Evolutionary conservation across 1,139 yeast genomes (phyloP), one percentile per base, ranked within the genome.

Genomic region (Kodamaea ohmeri): DNA sequence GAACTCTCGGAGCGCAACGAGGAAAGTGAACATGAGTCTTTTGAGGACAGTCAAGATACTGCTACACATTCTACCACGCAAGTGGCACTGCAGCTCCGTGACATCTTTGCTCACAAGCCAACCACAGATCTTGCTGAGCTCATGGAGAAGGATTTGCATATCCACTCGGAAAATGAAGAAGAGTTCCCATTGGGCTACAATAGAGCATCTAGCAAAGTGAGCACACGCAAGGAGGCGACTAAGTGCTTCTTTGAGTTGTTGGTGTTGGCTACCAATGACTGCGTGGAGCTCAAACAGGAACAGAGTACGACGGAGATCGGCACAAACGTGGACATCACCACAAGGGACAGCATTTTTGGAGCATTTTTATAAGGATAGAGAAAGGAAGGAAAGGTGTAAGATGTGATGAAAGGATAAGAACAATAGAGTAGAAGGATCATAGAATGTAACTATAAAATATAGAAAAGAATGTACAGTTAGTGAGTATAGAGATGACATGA

Each of bases 231-330:
- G 45, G 81, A 83, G 49, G 92, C 90, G 1, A 76, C 89, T 7
- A 76, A 78, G 51, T 76, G 86, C 46, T 89, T 89, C 60, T 88
- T 89, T 53, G 95, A 89, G 55, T 60, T 89, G 56, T 68, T 90
- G 51, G 92, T 88, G 1, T 66, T 89, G 46, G 95, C 96, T 1
- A 84, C 95, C 6, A 71, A 80, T 40, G 92, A 84, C 50, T 82
- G 90, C 36, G 64, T 89, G 36, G 63, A 68, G 16, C 59, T 89
- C 32, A 61, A 75, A 21, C 96, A 89, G 63, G 65, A 68, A 11
- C 30, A 42, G 4, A 50, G 55, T 3, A 47, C 40, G 6, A 54
- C 59, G 3, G 69, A 66, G 25, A 59, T 84, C 12, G 87, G 80
- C 44, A 83, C 81, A 2, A 77, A 73, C 26, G 81, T 89, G 39